Conservation (phyloP, 768 basidiomycete genomes). For the Boletus huronensis region DNA sequence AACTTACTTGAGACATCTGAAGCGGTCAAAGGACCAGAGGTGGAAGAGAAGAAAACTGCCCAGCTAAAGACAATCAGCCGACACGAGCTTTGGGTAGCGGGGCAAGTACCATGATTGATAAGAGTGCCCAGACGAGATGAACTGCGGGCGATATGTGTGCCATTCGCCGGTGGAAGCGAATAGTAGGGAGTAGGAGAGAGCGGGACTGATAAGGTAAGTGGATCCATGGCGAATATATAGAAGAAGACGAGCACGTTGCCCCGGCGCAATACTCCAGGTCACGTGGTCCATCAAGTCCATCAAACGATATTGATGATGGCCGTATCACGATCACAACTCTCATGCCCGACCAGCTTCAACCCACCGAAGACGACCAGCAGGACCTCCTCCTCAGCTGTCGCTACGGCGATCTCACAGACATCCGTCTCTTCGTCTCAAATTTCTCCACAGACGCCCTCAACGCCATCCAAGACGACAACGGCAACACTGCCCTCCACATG, state of each 20-base stretch:
- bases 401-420: slow-evolving; percentile 84
- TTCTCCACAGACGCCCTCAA: slow-evolving; percentile 52
- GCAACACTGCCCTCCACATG: slow-evolving; percentile 85
- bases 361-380: slow-evolving; percentile 53
- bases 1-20: slow-evolving; percentile 64
- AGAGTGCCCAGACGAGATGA: slow-evolving; percentile 59
- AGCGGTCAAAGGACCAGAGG: slow-evolving; percentile 77
- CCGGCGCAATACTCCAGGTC: neutral
- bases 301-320: no score
- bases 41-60: slow-evolving; percentile 65
- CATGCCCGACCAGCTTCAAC: slow-evolving; percentile 13
- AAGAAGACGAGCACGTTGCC: no score
- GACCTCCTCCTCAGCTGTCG: slow-evolving; percentile 81
- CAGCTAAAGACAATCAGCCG: slow-evolving; percentile 37
- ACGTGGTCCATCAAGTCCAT: neutral
- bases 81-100: neutral
- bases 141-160: slow-evolving; percentile 60
- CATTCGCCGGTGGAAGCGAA: slow-evolving; percentile 36
- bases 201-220: neutral
- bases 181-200: neutral
- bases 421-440: slow-evolving; percentile 58
- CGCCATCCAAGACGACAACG: slow-evolving; percentile 64
- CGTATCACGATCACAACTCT: no score
- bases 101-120: slow-evolving; percentile 44
- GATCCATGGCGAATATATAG: neutral